Percentiles rank a stretch among this genome's conserved stretches.
These are phyloP conservation scores for Talaromyces sp. DNA, from an alignment of 2,329 filamentous ascomycete genomes.

Conservation along the genomic window DNA sequence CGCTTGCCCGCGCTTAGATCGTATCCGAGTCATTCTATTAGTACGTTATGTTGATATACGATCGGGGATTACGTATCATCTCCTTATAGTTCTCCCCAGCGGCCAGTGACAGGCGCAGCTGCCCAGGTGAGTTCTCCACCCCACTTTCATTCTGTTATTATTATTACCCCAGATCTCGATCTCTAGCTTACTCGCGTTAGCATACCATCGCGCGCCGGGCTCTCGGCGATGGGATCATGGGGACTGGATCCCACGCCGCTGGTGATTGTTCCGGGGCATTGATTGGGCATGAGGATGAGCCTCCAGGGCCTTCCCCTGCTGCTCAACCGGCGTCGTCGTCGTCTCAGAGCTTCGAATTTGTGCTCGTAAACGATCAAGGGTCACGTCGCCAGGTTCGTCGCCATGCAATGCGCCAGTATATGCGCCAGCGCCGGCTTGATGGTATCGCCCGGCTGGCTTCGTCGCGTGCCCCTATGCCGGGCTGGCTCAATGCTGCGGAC, in stretches of 20 bases:
- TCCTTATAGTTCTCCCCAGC: not conserved
- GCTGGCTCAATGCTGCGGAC: conserved; percentile 16
- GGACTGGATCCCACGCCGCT: conserved; percentile 16
- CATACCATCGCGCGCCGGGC: not conserved
- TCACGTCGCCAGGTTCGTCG: conserved; percentile 28
- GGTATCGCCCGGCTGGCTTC: conserved; percentile 26
- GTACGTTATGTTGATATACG: not conserved
- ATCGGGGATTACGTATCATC: not conserved
- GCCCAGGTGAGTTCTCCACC: not conserved
- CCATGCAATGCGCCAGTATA: conserved; percentile 32
- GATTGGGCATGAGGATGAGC: not conserved
- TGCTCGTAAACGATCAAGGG: conserved; percentile 26
- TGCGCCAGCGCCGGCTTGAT: conserved; percentile 26
- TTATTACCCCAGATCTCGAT: conserved; percentile 2
- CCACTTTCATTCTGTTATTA: conserved; percentile 6
- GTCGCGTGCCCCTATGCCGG: conserved; percentile 20
- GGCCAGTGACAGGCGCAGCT: not conserved
- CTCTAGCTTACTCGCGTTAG: not conserved
- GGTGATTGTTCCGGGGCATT: not conserved
- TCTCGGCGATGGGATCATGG: conserved; percentile 22
- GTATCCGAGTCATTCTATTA: not conserved
- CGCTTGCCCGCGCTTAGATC: not conserved
- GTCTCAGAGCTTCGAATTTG: conserved; percentile 25
- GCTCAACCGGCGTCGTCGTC: conserved; percentile 4
- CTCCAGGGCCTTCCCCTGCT: not conserved